Base-by-base conservation (phyloP, 2,329 filamentous ascomycete species). In the Rasamsonia emersonii region DNA sequence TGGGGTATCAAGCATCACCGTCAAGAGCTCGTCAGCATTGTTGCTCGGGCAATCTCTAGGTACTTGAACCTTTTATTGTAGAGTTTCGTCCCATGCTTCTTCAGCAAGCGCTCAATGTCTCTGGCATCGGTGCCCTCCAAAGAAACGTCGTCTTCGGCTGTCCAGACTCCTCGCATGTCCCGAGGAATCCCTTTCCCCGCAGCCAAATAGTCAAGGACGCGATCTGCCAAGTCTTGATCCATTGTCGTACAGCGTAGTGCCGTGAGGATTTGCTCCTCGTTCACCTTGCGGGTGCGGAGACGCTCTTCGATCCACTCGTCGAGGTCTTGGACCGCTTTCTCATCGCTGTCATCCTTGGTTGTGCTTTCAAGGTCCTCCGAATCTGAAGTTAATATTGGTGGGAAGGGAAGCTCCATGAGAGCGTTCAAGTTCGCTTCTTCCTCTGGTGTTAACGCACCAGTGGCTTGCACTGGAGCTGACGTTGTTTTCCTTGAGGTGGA, bases 141-240 rank as follows among this genome's bases (percentile, higher is more conserved):
- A 14, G 45, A 46, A 18, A 49, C 38, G 35, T 70, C 67, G 35
- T 70, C 67, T 23, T 58, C 50, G 7, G 52, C 38, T 5, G 65
- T 68, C 67, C 67, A 70, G 11, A 68, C 59, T 4, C 67, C 67
- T 10, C 39, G 53, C 33, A 62, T 54, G 31, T 64, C 38, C 9
- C 46, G 32, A 0, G 67, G 65, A 13, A 68, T 53, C 2, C 40
- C 44, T 10, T 56, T 45, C 4, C 55, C 56, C 15, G 41, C 41
- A 13, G 32, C 38, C 13, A 62, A 39, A 30, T 44, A 39, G 10
- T 48, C 44, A 7, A 65, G 42, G 3, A 61, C 55, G 15, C 46
- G 43, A 36, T 61, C 53, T 4, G 61, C 60, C 31, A 62, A 39
- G 24, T 44, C 34, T 20, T 51, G 45, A 20, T 62, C 52, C 58